Evolutionary conservation across 2,329 filamentous ascomycete species (phyloP).

Genomic region (Pseudogymnoascus sp.): DNA sequence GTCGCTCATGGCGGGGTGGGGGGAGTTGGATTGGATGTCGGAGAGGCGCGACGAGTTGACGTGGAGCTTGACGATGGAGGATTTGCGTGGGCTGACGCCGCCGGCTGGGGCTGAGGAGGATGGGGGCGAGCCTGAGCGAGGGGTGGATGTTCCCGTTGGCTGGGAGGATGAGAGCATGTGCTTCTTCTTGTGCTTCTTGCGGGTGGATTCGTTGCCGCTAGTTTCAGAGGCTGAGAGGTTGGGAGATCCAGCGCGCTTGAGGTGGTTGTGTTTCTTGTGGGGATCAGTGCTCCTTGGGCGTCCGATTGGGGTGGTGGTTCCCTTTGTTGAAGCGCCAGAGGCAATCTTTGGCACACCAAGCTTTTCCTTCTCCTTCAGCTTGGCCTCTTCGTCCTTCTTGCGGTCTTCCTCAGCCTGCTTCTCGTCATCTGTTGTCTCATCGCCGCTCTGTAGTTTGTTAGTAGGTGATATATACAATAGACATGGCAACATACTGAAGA

Average conservation of each 20-base stretch:
- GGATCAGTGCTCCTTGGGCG: slow-evolving; percentile 43
- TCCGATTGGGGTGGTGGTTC: slow-evolving; percentile 57
- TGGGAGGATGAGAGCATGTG: slow-evolving; percentile 40
- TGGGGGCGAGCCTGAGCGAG: slow-evolving; percentile 27
- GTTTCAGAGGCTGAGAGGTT: slow-evolving; percentile 67
- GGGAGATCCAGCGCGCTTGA: slow-evolving; percentile 81
- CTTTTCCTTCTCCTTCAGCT: slow-evolving; percentile 44
- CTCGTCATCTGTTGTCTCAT: slow-evolving; percentile 40
- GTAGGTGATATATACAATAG: neutral
- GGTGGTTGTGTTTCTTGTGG: slow-evolving; percentile 46
- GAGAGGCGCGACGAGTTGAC: slow-evolving; percentile 24
- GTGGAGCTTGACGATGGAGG: slow-evolving; percentile 23
- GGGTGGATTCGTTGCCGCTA: slow-evolving; percentile 80
- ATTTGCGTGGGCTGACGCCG: slow-evolving; percentile 21
- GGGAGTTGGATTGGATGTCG: slow-evolving; percentile 20
- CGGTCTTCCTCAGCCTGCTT: slow-evolving; percentile 58
- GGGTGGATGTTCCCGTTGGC: slow-evolving; percentile 47
- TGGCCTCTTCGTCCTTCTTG: slow-evolving; percentile 49
- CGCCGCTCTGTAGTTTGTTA: slow-evolving; percentile 37
- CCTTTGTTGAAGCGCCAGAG: slow-evolving; percentile 57
- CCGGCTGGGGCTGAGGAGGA: slow-evolving; percentile 16
- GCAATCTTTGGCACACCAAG: slow-evolving; percentile 29
- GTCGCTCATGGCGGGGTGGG: slow-evolving; percentile 52
- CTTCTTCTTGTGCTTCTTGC: slow-evolving; percentile 71
- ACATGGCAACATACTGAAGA: slow-evolving; percentile 36